A percentile compares a stretch with the other conserved stretches of the same genome.
Conservation (phyloP, 768 basidiomycete species). For the Lyophyllum shimeji region DNA sequence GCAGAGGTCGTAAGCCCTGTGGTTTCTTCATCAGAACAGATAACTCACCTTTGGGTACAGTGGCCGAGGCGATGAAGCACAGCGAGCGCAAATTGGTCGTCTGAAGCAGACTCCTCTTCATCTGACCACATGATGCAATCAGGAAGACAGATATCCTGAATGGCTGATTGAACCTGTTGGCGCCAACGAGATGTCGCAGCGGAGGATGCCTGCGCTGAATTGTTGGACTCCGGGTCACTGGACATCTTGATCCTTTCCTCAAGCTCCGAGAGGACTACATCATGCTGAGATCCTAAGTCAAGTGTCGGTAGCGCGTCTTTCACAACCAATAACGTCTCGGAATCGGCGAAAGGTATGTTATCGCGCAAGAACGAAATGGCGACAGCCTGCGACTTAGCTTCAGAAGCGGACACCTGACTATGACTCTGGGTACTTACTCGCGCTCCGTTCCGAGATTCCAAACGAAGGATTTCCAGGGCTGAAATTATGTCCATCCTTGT, state of each 20-base stretch:
- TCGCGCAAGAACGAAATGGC: constrained; percentile 27
- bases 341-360: constrained; percentile 23
- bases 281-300: constrained; percentile 17
- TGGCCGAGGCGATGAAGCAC: constrained; percentile 46
- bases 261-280: constrained; percentile 14
- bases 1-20: not conserved
- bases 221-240: not conserved
- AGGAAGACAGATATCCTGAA: constrained; percentile 42
- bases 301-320: constrained; percentile 20
- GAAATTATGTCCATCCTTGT: constrained; percentile 32
- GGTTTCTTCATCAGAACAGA: not conserved
- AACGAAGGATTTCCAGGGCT: constrained; percentile 37
- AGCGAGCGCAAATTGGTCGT: constrained; percentile 39
- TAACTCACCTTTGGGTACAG: constrained; percentile 40
- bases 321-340: constrained; percentile 15
- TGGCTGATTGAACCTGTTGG: constrained; percentile 27
- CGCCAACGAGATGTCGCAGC: constrained; percentile 28
- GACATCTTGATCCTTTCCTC: constrained; percentile 8
- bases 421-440: constrained; percentile 21
- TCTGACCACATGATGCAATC: constrained; percentile 56
- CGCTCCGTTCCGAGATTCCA: constrained; percentile 34
- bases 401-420: constrained; percentile 1
- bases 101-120: constrained; percentile 43
- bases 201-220: not conserved
- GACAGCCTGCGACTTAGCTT: constrained; percentile 21